phyloP scores from a whole-genome alignment of 2,329 filamentous ascomycete genomes.

The Fusarium guadeloupense region DNA sequence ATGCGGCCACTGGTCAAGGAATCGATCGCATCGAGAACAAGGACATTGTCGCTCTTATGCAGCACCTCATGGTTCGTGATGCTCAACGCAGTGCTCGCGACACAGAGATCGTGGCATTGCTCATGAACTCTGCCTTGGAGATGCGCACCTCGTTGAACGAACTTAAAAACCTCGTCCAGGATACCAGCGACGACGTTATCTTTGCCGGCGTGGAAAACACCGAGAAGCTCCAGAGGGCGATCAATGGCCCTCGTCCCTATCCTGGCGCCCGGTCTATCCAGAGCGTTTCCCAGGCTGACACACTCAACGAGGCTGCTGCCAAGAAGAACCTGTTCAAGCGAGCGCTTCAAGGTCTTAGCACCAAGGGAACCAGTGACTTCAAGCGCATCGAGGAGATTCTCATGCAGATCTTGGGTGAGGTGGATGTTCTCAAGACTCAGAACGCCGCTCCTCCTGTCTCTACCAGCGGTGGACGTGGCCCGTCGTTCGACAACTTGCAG shows the following conservation, averaged over 20 bases:
- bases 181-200: slow-evolving; percentile 84
- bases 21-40: slow-evolving; percentile 94
- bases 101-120: slow-evolving; percentile 92
- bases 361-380: slow-evolving; percentile 88
- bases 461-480: slow-evolving; percentile 60
- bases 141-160: slow-evolving; percentile 98
- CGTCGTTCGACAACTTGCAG: slow-evolving; percentile 75
- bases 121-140: slow-evolving; percentile 92
- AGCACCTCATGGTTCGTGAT: slow-evolving; percentile 96
- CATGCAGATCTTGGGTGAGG: slow-evolving; percentile 89
- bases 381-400: slow-evolving; percentile 91
- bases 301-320: slow-evolving; percentile 65
- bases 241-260: slow-evolving; percentile 87
- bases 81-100: slow-evolving; percentile 95
- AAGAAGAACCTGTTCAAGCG: slow-evolving; percentile 96
- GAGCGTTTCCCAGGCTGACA: slow-evolving; percentile 64
- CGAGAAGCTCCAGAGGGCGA: slow-evolving; percentile 82
- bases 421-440: slow-evolving; percentile 80
- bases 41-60: slow-evolving; percentile 97
- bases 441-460: slow-evolving; percentile 55
- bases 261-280: slow-evolving; percentile 72
- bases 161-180: slow-evolving; percentile 89
- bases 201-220: slow-evolving; percentile 89
- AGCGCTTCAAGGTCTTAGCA: slow-evolving; percentile 88
- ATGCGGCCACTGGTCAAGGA: slow-evolving; percentile 85